Evolutionary conservation across 371 early-diverging fungal species (phyloP).

Genomic region (Mucor plumbeus): DNA sequence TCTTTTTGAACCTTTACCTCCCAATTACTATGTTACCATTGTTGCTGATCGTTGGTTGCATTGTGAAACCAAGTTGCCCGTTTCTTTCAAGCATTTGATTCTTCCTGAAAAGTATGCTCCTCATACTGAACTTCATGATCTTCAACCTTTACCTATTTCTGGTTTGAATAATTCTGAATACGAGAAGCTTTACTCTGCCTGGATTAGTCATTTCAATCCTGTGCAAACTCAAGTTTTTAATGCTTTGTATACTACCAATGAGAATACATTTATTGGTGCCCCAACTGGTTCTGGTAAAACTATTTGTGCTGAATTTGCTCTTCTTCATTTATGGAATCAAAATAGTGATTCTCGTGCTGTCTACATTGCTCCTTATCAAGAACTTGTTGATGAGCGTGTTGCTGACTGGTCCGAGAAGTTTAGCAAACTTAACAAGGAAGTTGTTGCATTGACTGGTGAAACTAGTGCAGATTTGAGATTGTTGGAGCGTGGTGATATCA

Average conservation of each 20-base stretch:
- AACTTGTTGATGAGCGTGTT: slow-evolving; percentile 80
- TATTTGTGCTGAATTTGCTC: slow-evolving; percentile 94
- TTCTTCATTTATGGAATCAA: slow-evolving; percentile 83
- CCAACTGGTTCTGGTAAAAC: slow-evolving; percentile 99
- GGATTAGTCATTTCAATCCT: slow-evolving; percentile 87
- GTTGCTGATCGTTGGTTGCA: slow-evolving; percentile 96
- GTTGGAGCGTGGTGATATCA: slow-evolving; percentile 86
- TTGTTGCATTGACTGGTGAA: slow-evolving; percentile 96
- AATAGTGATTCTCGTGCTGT: slow-evolving; percentile 73
- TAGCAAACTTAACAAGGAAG: slow-evolving; percentile 69
- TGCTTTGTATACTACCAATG: slow-evolving; percentile 87
- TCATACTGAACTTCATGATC: slow-evolving; percentile 92
- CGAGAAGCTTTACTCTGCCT: slow-evolving; percentile 68
- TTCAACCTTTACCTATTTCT: slow-evolving; percentile 87
- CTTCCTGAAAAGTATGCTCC: slow-evolving; percentile 93
- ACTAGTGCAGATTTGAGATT: slow-evolving; percentile 88
- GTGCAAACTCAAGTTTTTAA: slow-evolving; percentile 98
- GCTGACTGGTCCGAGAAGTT: slow-evolving; percentile 85
- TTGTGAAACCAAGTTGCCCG: slow-evolving; percentile 86
- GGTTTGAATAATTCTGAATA: slow-evolving; percentile 78
- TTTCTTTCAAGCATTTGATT: slow-evolving; percentile 91
- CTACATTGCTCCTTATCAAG: slow-evolving; percentile 94
- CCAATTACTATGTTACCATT: slow-evolving; percentile 93
- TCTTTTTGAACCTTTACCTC: slow-evolving; percentile 92
- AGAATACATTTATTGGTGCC: slow-evolving; percentile 95